phyloP scores from a whole-genome alignment of 306 rosid species.

The Ziziphus jujuba region DNA sequence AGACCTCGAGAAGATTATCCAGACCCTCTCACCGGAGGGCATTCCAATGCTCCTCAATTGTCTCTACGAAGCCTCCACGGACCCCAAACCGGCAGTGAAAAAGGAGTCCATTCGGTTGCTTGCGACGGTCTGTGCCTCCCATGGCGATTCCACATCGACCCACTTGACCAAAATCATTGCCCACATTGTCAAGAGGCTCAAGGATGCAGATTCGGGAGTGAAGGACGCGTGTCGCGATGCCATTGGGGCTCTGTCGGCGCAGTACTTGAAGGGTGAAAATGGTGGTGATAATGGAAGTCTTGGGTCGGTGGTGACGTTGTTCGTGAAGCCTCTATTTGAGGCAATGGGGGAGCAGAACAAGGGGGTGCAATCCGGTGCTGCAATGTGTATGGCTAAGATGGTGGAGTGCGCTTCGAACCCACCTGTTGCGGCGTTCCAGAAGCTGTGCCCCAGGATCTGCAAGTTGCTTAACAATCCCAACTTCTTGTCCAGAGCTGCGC shows the following conservation, averaged over 20 bases:
- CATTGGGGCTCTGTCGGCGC: conserved; percentile 59
- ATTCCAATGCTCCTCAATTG: conserved; percentile 85
- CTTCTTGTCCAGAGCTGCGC: conserved; percentile 75
- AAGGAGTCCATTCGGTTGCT: conserved; percentile 76
- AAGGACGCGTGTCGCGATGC: conserved; percentile 83
- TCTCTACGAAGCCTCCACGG: conserved; percentile 73
- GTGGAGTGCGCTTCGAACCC: conserved; percentile 61
- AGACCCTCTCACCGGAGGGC: conserved; percentile 59
- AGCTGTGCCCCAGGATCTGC: conserved; percentile 92
- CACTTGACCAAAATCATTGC: conserved; percentile 76
- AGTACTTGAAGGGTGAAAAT: conserved; percentile 44
- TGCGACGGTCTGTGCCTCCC: conserved; percentile 57
- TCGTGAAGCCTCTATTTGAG: conserved; percentile 89
- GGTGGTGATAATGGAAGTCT: conserved; percentile 36
- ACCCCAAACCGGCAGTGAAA: conserved; percentile 85
- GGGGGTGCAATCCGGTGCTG: conserved; percentile 85
- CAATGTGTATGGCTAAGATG: conserved; percentile 81
- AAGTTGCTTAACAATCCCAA: conserved; percentile 77
- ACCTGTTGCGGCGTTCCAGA: conserved; percentile 70
- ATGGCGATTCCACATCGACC: conserved; percentile 54
- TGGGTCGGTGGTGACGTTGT: conserved; percentile 70
- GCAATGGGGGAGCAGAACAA: conserved; percentile 95
- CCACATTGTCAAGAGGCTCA: conserved; percentile 64
- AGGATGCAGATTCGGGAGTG: conserved; percentile 73
- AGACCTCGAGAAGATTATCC: conserved; percentile 71